Base-by-base conservation (phyloP, 371 early-diverging fungal species). In the Mucor circinelloides region DNA sequence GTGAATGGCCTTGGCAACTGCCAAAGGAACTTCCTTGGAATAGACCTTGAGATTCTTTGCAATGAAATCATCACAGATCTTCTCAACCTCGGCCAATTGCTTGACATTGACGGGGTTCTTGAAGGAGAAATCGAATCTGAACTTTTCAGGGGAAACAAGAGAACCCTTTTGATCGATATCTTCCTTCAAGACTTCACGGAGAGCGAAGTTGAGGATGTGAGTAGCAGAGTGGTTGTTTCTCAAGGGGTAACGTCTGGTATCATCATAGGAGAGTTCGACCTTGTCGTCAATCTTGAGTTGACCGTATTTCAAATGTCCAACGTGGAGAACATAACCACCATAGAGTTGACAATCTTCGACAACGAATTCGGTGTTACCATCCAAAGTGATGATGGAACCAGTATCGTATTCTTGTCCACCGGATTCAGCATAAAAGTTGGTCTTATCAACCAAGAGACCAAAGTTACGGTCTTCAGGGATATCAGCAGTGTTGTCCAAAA, bases 331-430 rank as follows among this genome's bases (percentile, higher is more conserved):
- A 75, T 95, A 98, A 21, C 96, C 97, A 72, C 94, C 96, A 74
- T 86, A 97, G n/a, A 90, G 89, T 83, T 99, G 97, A 58, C 94
- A 95, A 76, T 99, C 94, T 72, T 92, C 91, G n/a, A 99, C 99
- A 4, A 84, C 87, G 68, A 98, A 97, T 66, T 97, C 95, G 32
- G 88, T 84, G 63, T 91, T 80, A 32, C 92, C 93, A 70, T 95
- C 94, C 50, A 91, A 80, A 31, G 89, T 83, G 36, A 91, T 89
- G 63, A 99, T 88, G 64, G 88, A 85, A 57, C 99, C 99, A n/a
- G 90, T 91, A 76, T 99, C 99, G 70, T 91, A 96, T 72, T 95
- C 93, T 81, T 99, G 99, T 40, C 99, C 99, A 77, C 99, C 99
- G 60, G 90, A 90, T 83, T 99, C 99, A 50, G 97, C 96, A 79